Base-by-base conservation (phyloP, 2,329 filamentous ascomycete species). In the Falciphora oryzae region DNA sequence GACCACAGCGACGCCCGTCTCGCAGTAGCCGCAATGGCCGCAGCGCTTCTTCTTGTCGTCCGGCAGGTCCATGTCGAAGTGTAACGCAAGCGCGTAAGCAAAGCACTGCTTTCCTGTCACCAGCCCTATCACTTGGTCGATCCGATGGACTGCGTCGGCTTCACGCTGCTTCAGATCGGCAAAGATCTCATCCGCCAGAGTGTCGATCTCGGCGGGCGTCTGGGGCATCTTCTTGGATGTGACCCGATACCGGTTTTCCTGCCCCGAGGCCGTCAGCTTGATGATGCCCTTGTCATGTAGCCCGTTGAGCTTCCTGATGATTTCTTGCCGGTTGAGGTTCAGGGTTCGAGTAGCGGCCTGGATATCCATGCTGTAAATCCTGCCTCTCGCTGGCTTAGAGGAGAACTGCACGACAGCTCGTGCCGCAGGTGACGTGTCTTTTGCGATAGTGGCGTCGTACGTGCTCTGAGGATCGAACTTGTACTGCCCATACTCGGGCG, bases 401-500 rank as follows among this genome's bases (percentile, higher is more conserved):
- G 28, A 28, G 65, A 73, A 79, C 63, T 77, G 82, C 2, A 66
- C 72, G 38, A 89, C 80, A 0, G 81, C 81, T 11, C 73, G 74
- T 0, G 77, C 81, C 31, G 79, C 79, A 0, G 70, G 68, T 0
- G 79, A 79, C 0, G 70, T 70, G 61, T 85, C 81, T 2, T 68
- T 66, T 1, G 72, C 67, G 0, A 79, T 65, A 0, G 69, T 65
- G 2, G 67, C 65, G 13, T 71, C 66, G 64, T 82, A 80, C 1
- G 62, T 69, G 0, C 67, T 59, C 3, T 67, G 75, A 16, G 75
- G 73, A 59, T 77, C 77, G 68, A 81, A 89, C 38, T 77, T 78
- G 71, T 88, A 88, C 1, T 78, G 75, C 10, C 78, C 81, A 66
- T 87, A 89, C 57, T 86, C 82, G 0, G 81, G 84, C 0, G 80